Conservation (phyloP, 495 filamentous ascomycete genomes). For the Copromyces sp. region DNA sequence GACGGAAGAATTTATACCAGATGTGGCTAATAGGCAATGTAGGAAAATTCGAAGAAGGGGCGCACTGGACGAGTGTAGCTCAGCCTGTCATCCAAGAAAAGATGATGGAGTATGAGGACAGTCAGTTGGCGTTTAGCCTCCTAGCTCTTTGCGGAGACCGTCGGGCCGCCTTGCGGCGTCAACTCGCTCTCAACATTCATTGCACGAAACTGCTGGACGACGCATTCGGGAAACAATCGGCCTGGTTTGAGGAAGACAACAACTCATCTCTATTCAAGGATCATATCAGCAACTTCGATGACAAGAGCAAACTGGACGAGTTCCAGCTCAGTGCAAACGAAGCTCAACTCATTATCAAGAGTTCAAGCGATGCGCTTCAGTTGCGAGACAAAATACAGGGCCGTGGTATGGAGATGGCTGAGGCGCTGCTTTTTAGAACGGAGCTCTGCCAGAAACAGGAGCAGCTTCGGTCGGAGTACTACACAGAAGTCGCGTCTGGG, state of each 20-base stretch:
- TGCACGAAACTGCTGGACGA: constrained; percentile 19
- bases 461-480: constrained; percentile 16
- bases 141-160: constrained; percentile 37
- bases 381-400: background rate
- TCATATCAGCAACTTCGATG: constrained; percentile 1
- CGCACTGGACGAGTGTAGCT: constrained; percentile 33
- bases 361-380: background rate
- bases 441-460: constrained; percentile 16
- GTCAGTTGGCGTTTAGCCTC: constrained; percentile 33
- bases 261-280: background rate
- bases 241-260: background rate
- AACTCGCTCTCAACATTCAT: constrained; percentile 27
- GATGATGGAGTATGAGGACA: constrained; percentile 30
- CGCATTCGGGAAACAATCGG: background rate
- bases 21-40: background rate
- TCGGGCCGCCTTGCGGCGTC: constrained; percentile 12
- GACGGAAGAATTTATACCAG: background rate
- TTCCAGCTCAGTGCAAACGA: constrained; percentile 14
- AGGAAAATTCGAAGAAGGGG: constrained; percentile 13
- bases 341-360: constrained; percentile 2
- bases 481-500: constrained; percentile 11
- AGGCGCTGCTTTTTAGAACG: constrained; percentile 7
- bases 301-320: constrained; percentile 10
- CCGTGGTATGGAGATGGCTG: constrained; percentile 4
- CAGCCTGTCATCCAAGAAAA: constrained; percentile 28